Evolutionary conservation across 2,329 filamentous ascomycete species (phyloP), one percentile per base, ranked within the genome.

Genomic region (Curvularia verruculosa): DNA sequence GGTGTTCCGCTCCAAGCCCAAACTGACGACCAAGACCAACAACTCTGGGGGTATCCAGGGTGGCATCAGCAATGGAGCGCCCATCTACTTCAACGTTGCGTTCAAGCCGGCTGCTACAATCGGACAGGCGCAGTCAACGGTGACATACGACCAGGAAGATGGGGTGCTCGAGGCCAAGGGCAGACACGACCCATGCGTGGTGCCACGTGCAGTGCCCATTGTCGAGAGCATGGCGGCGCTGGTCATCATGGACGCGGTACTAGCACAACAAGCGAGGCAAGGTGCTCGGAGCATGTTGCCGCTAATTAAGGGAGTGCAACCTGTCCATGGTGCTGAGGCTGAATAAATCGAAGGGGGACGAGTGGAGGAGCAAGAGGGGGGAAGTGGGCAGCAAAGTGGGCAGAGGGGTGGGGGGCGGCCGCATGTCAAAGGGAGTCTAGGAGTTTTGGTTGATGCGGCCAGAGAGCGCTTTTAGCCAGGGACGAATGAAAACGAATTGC

Each of bases 61-160:
- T 41, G 94, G 94, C 50, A 98, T 98, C 78, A 89, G 90, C 49
- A 98, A 98, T 77, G 95, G 94, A 56, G 91, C 91, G 36, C 89
- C 88, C 57, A 92, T 98, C 80, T 98, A 95, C 84, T 98, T 98
- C 85, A 87, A 90, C 49, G 89, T 96, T 5, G 93, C 87, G 15
- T 98, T 98, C 86, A 98, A 98, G 84, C 91, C 94, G 9, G 88
- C 94, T 2, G 93, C 94, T 28, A 98, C 95, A 3, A 98, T 98
- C 73, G 89, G 91, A 44, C 89, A 94, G 79, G 89, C 90, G 41
- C 94, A 98, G 81, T 84, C 83, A 13, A 98, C 95, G 0, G 87
- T 88, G 8, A 89, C 85, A 9, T 98, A 96, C 77, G 88, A 89
- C 58, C 89, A 89, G 44, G 80, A 83, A 9, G 86, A 90, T 63